Evolutionary conservation across 2,329 filamentous ascomycete species (phyloP).

Genomic region (Fusarium sp.): DNA sequence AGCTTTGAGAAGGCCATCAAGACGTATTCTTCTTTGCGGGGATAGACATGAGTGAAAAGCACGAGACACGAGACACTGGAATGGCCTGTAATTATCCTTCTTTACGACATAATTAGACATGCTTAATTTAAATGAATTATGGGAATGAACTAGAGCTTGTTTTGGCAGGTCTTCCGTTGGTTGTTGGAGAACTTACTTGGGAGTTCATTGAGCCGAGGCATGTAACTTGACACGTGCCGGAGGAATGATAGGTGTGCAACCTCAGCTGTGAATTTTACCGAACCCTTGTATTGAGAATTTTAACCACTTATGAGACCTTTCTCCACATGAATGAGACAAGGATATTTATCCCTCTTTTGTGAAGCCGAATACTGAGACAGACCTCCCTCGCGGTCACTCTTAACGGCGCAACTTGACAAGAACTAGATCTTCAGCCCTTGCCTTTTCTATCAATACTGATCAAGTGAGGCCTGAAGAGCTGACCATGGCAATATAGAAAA

Average conservation of each 20-base stretch:
- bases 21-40: slow-evolving; percentile 41
- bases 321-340: neutral
- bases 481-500: neutral
- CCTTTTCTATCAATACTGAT: neutral
- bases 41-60: slow-evolving; percentile 9
- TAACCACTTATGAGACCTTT: neutral
- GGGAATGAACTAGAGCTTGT: slow-evolving; percentile 18
- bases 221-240: neutral
- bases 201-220: neutral
- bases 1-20: slow-evolving; percentile 55
- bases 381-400: too few species aligned
- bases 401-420: too few species aligned
- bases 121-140: slow-evolving; percentile 31
- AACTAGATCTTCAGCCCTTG: neutral
- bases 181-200: neutral
- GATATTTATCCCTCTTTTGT: neutral
- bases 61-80: slow-evolving; percentile 19
- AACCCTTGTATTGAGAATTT: neutral
- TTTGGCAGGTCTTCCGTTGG: slow-evolving; percentile 13
- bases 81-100: slow-evolving; percentile 26
- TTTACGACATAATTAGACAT: slow-evolving; percentile 22
- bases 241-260: neutral
- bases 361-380: too few species aligned
- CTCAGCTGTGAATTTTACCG: neutral
- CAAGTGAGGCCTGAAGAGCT: neutral